Evolutionary conservation across 192 early-diverging fungal genomes (phyloP).

Genomic region (Cladochytrium replicatum): DNA sequence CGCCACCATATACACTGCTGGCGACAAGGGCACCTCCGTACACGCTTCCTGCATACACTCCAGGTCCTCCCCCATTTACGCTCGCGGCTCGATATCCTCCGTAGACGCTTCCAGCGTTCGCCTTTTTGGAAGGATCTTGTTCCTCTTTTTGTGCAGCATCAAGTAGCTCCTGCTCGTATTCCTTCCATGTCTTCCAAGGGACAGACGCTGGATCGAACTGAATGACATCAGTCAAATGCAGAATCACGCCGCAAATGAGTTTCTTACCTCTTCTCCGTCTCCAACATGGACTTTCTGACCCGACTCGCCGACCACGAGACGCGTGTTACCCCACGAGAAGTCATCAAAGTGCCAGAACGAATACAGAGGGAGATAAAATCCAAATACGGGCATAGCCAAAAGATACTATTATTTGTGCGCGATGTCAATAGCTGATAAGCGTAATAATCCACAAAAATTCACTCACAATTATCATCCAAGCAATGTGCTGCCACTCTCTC

Average conservation of each 20-base stretch:
- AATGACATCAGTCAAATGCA: too few relatives aligned
- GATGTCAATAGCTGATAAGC: too few relatives aligned
- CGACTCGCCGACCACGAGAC: slow-evolving; percentile 77
- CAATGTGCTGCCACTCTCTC: slow-evolving; percentile 45
- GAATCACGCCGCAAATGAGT: slow-evolving; percentile 1
- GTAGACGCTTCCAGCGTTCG: neutral
- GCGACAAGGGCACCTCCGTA: slow-evolving; percentile 4
- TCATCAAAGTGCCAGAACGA: slow-evolving; percentile 87
- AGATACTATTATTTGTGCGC: slow-evolving; percentile 46
- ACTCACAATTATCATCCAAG: slow-evolving; percentile 26
- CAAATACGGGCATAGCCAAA: slow-evolving; percentile 67
- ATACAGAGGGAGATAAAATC: slow-evolving; percentile 72
- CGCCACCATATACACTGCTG: neutral
- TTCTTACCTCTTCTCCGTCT: slow-evolving; percentile 46
- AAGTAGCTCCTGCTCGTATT: slow-evolving; percentile 56
- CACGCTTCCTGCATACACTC: slow-evolving; percentile 11
- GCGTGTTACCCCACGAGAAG: slow-evolving; percentile 82
- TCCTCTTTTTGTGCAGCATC: slow-evolving; percentile 11
- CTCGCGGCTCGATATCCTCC: neutral
- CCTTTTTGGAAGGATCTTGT: neutral
- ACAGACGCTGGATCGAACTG: slow-evolving; percentile 75
- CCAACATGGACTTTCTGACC: slow-evolving; percentile 35
- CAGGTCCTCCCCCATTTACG: slow-evolving; percentile 2
- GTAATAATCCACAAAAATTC: too few relatives aligned
- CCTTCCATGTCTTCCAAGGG: slow-evolving; percentile 74